Conservation (phyloP, 352 stramenopile genomes). For the Phytophthora sp. region DNA sequence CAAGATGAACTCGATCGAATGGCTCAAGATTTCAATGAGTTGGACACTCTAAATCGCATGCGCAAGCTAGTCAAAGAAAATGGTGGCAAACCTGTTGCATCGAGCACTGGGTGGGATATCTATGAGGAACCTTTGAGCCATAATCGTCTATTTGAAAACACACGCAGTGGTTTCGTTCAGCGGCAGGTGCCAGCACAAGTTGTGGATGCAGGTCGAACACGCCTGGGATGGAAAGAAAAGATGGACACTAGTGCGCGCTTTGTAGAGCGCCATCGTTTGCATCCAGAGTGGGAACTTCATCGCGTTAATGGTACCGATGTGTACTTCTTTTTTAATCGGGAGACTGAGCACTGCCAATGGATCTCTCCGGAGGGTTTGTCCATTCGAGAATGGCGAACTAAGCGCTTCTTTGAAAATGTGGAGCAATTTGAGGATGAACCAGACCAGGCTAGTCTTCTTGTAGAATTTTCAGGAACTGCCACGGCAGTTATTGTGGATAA, state of each 20-base stretch:
- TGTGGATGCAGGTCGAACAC: conserved; percentile 27
- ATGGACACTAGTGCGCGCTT: conserved; percentile 48
- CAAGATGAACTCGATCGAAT: conserved; percentile 49
- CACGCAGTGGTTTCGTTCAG: conserved; percentile 64
- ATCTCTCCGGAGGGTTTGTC: conserved; percentile 37
- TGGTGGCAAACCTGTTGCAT: conserved; percentile 14
- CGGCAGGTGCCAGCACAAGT: conserved; percentile 60
- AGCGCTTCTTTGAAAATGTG: conserved; percentile 57
- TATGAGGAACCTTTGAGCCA: conserved; percentile 61
- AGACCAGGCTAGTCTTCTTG: conserved; percentile 45
- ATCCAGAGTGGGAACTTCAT: conserved; percentile 66
- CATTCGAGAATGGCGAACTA: conserved; percentile 52
- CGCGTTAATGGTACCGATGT: conserved; percentile 58
- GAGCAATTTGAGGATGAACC: conserved; percentile 54
- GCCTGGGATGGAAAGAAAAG: conserved; percentile 77
- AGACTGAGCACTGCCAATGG: conserved; percentile 63
- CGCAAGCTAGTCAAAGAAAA: conserved; percentile 45
- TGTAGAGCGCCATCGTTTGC: conserved; percentile 54
- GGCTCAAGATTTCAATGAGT: conserved; percentile 49
- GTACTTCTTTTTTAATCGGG: conserved; percentile 81
- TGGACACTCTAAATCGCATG: conserved; percentile 54
- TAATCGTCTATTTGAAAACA: conserved; percentile 73
- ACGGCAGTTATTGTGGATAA: conserved; percentile 46
- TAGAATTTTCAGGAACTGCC: conserved; percentile 52
- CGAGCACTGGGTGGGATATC: conserved; percentile 45